Evolutionary conservation across 2,329 filamentous ascomycete genomes (phyloP), one percentile per base, ranked within the genome.

Genomic region (Pochonia chlamydosporia): DNA sequence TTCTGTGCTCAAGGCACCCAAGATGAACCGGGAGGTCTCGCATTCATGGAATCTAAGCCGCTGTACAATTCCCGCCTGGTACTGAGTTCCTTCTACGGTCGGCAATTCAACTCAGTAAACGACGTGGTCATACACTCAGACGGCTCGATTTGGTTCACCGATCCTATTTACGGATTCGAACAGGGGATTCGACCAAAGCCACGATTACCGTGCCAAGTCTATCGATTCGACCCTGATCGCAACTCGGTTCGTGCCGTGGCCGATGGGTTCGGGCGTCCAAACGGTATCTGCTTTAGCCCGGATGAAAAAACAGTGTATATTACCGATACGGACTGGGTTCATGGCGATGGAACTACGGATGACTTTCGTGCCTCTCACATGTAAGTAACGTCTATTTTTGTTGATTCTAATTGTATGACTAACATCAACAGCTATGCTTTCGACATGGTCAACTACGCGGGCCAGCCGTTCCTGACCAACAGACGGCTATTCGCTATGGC

Each of bases 401-500:
- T 18, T 44, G 25, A 16, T 4, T 28, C n/a, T 7, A 0, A 23
- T n/a, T 14, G 23, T 35, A 14, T 23, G n/a, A 8, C 26, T 31
- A 10, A 25, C 9, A 9, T 7, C 3, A 35, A 4, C 30, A 65
- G 65, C 41, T 67, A 69, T 33, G 65, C 65, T 0, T 68, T 68
- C 18, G 65, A 71, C 10, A 20, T 70, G 2, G 35, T 49, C 1
- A 20, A n/a, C 3, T 48, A 56, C 39, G 52, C 53, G 11, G 53
- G 54, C 3, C 49, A 64, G n/a, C 69, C 68, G 0, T 70, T 72
- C 37, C 59, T 79, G 21, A 58, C 53, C 2, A 78, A 78, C 53
- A 65, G 69, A 14, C 65, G 75, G 25, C 56, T 79, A 0, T 80
- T 81, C 49, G 72, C 74, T 2, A 71, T 73, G 56, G 70, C 71